Percentiles rank a stretch among this genome's conserved stretches.
Evolutionary conservation across 1,284 basidiomycete species (phyloP).

Genomic region (Cystobasidium slooffiae): DNA sequence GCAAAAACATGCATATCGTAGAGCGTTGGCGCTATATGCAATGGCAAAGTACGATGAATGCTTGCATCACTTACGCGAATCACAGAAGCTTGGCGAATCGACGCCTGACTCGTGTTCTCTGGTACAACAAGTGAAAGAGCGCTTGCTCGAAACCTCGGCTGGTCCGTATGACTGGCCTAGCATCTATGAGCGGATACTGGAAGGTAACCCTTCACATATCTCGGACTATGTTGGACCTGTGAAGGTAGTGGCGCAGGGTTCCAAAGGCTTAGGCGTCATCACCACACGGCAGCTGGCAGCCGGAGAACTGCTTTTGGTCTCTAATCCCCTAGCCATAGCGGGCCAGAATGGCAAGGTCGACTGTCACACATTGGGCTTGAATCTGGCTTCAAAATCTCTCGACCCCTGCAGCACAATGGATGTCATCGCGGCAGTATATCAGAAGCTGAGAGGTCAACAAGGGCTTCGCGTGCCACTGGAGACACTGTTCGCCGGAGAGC

Average conservation of each 20-base stretch:
- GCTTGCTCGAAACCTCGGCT: neutral
- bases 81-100: no score
- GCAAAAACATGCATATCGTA: slow-evolving; percentile 11
- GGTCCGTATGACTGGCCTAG: slow-evolving; percentile 34
- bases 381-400: slow-evolving; percentile 41
- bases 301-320: slow-evolving; percentile 47
- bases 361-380: slow-evolving; percentile 42
- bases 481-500: slow-evolving; percentile 7
- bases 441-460: slow-evolving; percentile 25
- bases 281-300: slow-evolving; percentile 40
- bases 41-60: neutral
- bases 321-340: slow-evolving; percentile 46
- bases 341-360: neutral
- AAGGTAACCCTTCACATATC: slow-evolving; percentile 10
- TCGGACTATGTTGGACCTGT: slow-evolving; percentile 39
- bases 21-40: slow-evolving; percentile 13
- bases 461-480: neutral
- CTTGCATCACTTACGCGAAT: no score
- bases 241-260: neutral
- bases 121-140: no score
- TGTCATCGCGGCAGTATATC: slow-evolving; percentile 15
- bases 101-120: no score
- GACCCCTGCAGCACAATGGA: slow-evolving; percentile 44
- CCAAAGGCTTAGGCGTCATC: slow-evolving; percentile 45
- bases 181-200: slow-evolving; percentile 1